These are phyloP conservation scores for Stagonosporopsis vannaccii DNA, from an alignment of 2,329 filamentous ascomycete genomes.

Conservation along the genomic window DNA sequence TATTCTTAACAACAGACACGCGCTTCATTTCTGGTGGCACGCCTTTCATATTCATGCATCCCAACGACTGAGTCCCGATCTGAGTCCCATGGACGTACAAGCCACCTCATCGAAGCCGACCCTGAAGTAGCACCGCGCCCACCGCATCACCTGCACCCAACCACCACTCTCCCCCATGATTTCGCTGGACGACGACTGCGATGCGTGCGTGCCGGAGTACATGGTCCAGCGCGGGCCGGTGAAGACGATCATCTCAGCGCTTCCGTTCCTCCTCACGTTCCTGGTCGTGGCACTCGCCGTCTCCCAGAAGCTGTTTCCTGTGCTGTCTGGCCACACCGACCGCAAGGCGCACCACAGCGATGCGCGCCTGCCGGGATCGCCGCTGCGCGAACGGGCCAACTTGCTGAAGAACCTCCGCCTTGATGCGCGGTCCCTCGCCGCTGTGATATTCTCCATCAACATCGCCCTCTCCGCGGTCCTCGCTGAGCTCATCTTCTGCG, in stretches of 20 bases:
- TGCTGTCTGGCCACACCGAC: slow-evolving; percentile 65
- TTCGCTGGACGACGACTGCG: slow-evolving; percentile 59
- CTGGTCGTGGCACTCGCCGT: slow-evolving; percentile 67
- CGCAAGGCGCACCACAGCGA: slow-evolving; percentile 69
- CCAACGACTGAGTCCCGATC: slow-evolving; percentile 22
- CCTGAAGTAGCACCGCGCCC: slow-evolving; percentile 10
- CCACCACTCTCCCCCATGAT: slow-evolving; percentile 35
- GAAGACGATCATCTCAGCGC: slow-evolving; percentile 65
- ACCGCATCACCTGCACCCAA: slow-evolving; percentile 2
- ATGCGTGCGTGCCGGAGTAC: slow-evolving; percentile 65
- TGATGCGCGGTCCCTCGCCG: slow-evolving; percentile 55
- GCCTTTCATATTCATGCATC: slow-evolving; percentile 15
- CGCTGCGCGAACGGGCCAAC: slow-evolving; percentile 32
- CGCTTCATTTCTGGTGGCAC: slow-evolving; percentile 10
- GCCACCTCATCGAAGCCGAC: slow-evolving; percentile 19
- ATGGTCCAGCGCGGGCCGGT: slow-evolving; percentile 53
- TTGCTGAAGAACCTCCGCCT: slow-evolving; percentile 49
- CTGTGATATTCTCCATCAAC: slow-evolving; percentile 76
- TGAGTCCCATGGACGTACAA: slow-evolving; percentile 36
- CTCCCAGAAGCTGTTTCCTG: slow-evolving; percentile 73
- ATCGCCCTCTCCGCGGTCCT: slow-evolving; percentile 79
- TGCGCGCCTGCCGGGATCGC: slow-evolving; percentile 61
- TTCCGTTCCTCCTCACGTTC: slow-evolving; percentile 77
- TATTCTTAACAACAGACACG: slow-evolving; percentile 6
- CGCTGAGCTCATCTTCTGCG: slow-evolving; percentile 81